Evolutionary conservation across 257 asterid genomes (phyloP).

Genomic region (Solanum appendiculatum): DNA sequence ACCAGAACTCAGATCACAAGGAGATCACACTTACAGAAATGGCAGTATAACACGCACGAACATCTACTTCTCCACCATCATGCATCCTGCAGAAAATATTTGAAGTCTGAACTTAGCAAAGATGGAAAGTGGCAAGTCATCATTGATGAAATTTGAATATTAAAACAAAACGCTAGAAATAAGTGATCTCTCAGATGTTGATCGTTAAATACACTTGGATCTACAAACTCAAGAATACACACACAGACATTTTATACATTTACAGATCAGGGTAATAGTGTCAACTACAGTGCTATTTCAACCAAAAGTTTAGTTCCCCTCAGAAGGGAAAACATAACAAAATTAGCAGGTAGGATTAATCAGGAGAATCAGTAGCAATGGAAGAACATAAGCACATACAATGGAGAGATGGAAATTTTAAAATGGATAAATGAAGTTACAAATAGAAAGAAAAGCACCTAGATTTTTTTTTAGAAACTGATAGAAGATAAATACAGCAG

Average conservation of each 20-base stretch:
- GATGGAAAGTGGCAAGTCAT: neutral
- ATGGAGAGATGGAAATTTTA: neutral
- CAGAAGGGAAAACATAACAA: neutral
- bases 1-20: neutral
- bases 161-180: neutral
- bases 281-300: neutral
- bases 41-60: slow-evolving; percentile 97
- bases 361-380: neutral
- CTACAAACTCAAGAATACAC: neutral
- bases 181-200: neutral
- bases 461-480: neutral
- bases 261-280: neutral
- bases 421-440: neutral
- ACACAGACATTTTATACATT: neutral
- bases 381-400: neutral
- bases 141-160: neutral
- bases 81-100: slow-evolving; percentile 62
- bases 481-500: neutral
- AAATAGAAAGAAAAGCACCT: neutral
- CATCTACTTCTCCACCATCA: slow-evolving; percentile 95
- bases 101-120: neutral
- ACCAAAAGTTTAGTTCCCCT: neutral
- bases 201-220: neutral
- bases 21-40: slow-evolving; percentile 60
- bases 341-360: neutral